phyloP scores from a whole-genome alignment of 306 rosid species.

The Prunus persica region Prunus_persica_NCBIv2 NC_034012.1:6900501-6901000 shows the following conservation, averaged over 20 bases:
- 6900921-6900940: background rate
- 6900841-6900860: background rate
- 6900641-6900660: slow-evolving; percentile 52
- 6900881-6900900: background rate
- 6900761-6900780: slow-evolving; percentile 40
- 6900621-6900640: slow-evolving; percentile 52
- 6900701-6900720: slow-evolving; percentile 27
- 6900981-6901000: background rate
- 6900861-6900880: background rate
- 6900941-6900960: background rate
- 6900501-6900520: slow-evolving; percentile 35
- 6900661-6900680: slow-evolving; percentile 51
- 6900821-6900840: background rate
- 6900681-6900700: slow-evolving; percentile 45
- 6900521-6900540: slow-evolving; percentile 43
- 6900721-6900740: slow-evolving; percentile 18
- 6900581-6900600: slow-evolving; percentile 51
- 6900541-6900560: background rate
- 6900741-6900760: slow-evolving; percentile 32
- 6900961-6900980: background rate
- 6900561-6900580: slow-evolving; percentile 46
- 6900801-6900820: slow-evolving; percentile 28
- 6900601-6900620: slow-evolving; percentile 36
- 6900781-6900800: slow-evolving; percentile 56
- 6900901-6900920: background rate